Evolutionary conservation across 306 rosid species (phyloP), one percentile per base, ranked within the genome.

Genomic region (Medicago truncatula): DNA sequence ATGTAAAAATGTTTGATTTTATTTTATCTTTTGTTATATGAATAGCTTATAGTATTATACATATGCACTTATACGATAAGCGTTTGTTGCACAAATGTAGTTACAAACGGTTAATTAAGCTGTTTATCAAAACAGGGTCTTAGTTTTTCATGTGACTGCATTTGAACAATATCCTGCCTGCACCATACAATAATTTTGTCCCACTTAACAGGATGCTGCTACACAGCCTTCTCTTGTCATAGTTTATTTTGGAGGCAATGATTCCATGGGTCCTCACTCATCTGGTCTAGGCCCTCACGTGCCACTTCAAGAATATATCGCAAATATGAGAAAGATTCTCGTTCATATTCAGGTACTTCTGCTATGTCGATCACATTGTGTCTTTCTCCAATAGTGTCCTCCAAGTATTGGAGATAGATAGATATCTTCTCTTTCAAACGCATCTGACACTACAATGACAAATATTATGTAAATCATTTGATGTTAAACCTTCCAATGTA

Each of bases 241-340:
- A 49, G 98, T 89, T 68, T 93, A 93, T 81, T 93, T 93, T 78
- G 97, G 98, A 1, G 98, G 98, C 44, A 93, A 93, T 82, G 96
- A 93, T 85, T 91, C 97, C 62, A 91, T 93, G 98, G 98, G 98
- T 47, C 73, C 92, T 79, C 97, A 93, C 83, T 62, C 91, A 13
- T 93, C 97, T 46, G 92, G 96, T 78, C 81, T 93, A 23, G 98
- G 98, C 56, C 98, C 97, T 75, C 97, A 91, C 81, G 97, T 93
- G 54, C 98, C 98, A 11, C 96, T 93, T 75, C 74, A 88, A 21
- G 98, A 93, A 83, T 91, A 89, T 79, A 20, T 82, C 23, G 90
- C 85, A 49, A 93, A 88, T 85, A 87, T 91, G 96, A 89, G 85
- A 82, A 83, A 89, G 86, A 91, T 93, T 77, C 79, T 88, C 56